phyloP scores from a whole-genome alignment of 2,329 filamentous ascomycete genomes.

The Fusarium paranaense region DNA sequence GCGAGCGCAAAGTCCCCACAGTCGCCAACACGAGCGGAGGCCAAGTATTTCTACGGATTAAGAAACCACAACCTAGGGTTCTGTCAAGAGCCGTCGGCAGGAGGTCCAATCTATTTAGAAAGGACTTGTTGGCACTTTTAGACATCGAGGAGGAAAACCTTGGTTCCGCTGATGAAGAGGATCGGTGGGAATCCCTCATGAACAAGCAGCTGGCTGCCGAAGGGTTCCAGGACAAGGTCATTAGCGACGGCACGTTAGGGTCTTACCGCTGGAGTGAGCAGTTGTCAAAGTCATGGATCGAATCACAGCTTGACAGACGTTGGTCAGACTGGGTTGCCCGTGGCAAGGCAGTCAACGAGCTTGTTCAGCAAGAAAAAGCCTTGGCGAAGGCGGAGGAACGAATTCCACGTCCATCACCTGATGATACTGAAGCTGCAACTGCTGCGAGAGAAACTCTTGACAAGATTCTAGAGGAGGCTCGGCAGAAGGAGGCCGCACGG shows the following conservation, averaged over 20 bases:
- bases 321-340: conserved; percentile 56
- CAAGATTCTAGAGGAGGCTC: conserved; percentile 20
- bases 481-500: conserved; percentile 8
- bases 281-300: conserved; percentile 48
- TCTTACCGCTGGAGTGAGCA: conserved; percentile 49
- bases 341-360: conserved; percentile 53
- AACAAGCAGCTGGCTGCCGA: conserved; percentile 39
- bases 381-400: conserved; percentile 41
- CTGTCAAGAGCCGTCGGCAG: conserved; percentile 69
- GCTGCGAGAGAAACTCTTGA: conserved; percentile 15
- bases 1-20: conserved; percentile 62
- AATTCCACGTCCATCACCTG: not conserved
- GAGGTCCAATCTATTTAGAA: conserved; percentile 59
- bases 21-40: conserved; percentile 64
- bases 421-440: conserved; percentile 3
- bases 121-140: conserved; percentile 52
- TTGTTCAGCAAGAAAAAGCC: conserved; percentile 54
- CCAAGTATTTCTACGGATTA: conserved; percentile 73
- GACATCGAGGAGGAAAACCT: conserved; percentile 54
- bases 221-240: conserved; percentile 4
- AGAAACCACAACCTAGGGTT: conserved; percentile 72
- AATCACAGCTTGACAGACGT: conserved; percentile 46
- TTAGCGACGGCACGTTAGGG: conserved; percentile 14
- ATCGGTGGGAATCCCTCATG: conserved; percentile 61
- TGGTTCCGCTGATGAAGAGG: conserved; percentile 53